Conservation (phyloP, 768 basidiomycete genomes). For the Russula ochroleuca region DNA sequence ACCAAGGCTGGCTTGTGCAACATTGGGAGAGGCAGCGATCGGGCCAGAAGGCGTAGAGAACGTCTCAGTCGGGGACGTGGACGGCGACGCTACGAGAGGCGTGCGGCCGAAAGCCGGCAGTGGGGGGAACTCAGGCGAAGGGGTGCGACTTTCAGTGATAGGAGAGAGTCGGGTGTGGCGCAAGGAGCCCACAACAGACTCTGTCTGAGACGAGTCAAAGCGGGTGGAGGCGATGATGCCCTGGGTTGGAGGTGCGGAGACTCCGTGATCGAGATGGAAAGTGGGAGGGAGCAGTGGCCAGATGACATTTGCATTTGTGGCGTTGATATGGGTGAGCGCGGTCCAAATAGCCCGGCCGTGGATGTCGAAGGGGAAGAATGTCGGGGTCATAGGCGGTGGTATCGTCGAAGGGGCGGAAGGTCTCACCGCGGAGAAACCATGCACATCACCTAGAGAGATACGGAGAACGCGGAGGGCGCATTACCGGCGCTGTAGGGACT, state of each 20-base stretch:
- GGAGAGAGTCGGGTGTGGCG: constrained; percentile 5
- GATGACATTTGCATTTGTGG: neutral
- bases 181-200: constrained; percentile 15
- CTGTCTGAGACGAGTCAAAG: constrained; percentile 1
- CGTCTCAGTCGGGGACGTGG: constrained; percentile 7
- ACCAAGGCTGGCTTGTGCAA: neutral
- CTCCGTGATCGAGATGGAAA: neutral
- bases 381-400: neutral
- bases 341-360: neutral
- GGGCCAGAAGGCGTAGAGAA: constrained; percentile 7
- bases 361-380: neutral
- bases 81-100: neutral
- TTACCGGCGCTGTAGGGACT: neutral
- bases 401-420: neutral
- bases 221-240: neutral
- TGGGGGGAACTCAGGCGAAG: constrained; percentile 1
- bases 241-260: neutral
- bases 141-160: constrained; percentile 15
- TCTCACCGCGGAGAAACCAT: neutral
- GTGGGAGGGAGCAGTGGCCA: neutral
- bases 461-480: neutral
- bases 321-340: neutral
- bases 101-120: constrained; percentile 2
- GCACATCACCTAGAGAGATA: neutral
- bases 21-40: neutral